A percentile compares a stretch with the other conserved stretches of the same genome.
These are phyloP conservation scores for Fusarium brevicatenulatum DNA, from an alignment of 2,329 filamentous ascomycete species.

Conservation along the genomic window DNA sequence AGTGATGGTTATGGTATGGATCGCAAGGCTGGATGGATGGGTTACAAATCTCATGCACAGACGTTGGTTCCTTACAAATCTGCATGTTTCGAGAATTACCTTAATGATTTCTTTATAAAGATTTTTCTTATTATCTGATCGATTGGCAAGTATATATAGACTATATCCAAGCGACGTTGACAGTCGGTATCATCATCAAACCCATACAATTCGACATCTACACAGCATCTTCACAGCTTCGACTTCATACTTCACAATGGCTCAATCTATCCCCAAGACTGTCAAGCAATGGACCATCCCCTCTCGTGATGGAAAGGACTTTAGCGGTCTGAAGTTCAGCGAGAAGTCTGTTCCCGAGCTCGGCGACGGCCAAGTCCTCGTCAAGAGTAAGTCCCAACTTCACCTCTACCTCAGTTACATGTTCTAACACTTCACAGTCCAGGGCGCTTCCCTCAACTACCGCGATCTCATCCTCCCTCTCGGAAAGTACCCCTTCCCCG, in stretches of 20 bases:
- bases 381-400: conserved; percentile 59
- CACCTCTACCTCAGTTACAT: no score
- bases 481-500: conserved; percentile 59
- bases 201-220: neutral
- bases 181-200: neutral
- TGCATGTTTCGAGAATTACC: conserved; percentile 11
- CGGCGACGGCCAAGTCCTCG: conserved; percentile 77
- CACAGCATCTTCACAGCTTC: neutral
- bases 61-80: conserved; percentile 20
- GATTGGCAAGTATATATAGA: conserved; percentile 9
- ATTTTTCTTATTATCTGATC: neutral
- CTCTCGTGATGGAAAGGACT: conserved; percentile 53
- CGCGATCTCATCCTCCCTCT: conserved; percentile 63
- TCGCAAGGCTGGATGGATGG: neutral
- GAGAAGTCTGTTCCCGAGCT: conserved; percentile 67
- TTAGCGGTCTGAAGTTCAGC: conserved; percentile 68
- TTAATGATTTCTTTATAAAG: neutral
- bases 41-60: conserved; percentile 35
- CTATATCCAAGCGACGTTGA: neutral
- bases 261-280: conserved; percentile 50
- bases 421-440: conserved; percentile 48
- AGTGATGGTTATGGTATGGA: neutral
- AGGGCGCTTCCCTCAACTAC: conserved; percentile 64
- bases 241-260: conserved; percentile 30
- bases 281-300: conserved; percentile 67